Evolutionary conservation across 2,329 filamentous ascomycete species (phyloP), one percentile per base, ranked within the genome.

Genomic region (Venturia asperata): DNA sequence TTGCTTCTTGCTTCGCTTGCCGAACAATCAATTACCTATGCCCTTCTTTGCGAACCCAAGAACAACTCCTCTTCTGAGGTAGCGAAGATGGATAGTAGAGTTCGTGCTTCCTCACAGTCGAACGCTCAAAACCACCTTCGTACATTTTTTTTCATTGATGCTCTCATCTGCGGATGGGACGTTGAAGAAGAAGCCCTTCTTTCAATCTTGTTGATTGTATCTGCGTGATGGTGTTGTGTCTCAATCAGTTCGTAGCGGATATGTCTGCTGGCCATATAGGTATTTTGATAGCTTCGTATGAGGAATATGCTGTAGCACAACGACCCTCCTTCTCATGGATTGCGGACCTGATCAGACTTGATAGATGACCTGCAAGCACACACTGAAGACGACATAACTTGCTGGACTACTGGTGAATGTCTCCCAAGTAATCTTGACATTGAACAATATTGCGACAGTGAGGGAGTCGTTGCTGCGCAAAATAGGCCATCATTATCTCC

Each of bases 91-190:
- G 10, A 1, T 49, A 1, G 45, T 49, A 49, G 45, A 49, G n/a
- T 49, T n/a, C 19, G n/a, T 19, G 42, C 45, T 24, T 49, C 45
- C 9, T 49, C 45, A 49, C 24, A 6, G n/a, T n/a, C n/a, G 19
- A 24, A 11, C n/a, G n/a, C 45, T 49, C 45, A 24, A 49, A 49
- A 24, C 21, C 45, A 49, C 7, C n/a, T 24, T 24, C n/a, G 45
- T 24, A 49, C 45, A 49, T 49, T 24, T 47, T 24, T 47, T 47
- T 47, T 47, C 45, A 47, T 47, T 47, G 45, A 47, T 47, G 45
- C 15, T 47, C 19, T n/a, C 45, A 47, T 47, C 45, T 24, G 45
- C 45, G 45, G 45, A 47, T 47, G 45, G 45, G 19, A 47, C 45
- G 17, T 47, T 47, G 45, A 47, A 47, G 45, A 47, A 47, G 45